phyloP scores from a whole-genome alignment of 371 early-diverging fungal genomes.

The Synchytrium microbalum region DNA sequence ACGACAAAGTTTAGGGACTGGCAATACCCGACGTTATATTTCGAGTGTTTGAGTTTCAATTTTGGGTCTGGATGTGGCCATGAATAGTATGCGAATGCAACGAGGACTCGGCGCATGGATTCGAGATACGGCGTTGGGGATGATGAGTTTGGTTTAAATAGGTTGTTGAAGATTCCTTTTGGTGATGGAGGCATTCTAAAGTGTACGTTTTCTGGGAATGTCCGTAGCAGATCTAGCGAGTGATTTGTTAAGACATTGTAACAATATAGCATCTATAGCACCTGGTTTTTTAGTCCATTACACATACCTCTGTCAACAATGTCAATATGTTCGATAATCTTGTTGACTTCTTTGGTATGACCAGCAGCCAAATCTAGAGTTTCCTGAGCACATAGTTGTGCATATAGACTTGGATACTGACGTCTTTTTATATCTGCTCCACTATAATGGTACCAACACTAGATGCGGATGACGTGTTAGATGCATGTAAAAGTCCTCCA shows the following conservation, averaged over 20 bases:
- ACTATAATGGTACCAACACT: constrained; percentile 77
- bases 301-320: constrained; percentile 61
- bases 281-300: not conserved
- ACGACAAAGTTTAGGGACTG: constrained; percentile 77
- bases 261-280: not conserved
- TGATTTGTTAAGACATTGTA: constrained; percentile 3
- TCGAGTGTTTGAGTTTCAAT: constrained; percentile 4
- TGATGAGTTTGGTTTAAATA: not conserved
- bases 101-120: constrained; percentile 59
- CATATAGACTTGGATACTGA: constrained; percentile 55
- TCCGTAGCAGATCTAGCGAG: constrained; percentile 59
- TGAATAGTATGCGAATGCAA: constrained; percentile 55
- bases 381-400: constrained; percentile 45
- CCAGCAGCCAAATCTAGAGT: constrained; percentile 35
- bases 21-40: constrained; percentile 68
- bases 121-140: constrained; percentile 23
- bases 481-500: not conserved
- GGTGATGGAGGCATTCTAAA: constrained; percentile 27
- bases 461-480: constrained; percentile 6
- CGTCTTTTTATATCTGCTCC: constrained; percentile 63
- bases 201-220: constrained; percentile 70
- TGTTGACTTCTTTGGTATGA: constrained; percentile 22
- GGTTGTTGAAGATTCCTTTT: constrained; percentile 3
- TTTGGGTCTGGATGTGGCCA: constrained; percentile 30
- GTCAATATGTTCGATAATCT: constrained; percentile 66